A percentile compares a stretch with the other conserved stretches of the same genome.
Evolutionary conservation across 2,329 filamentous ascomycete species (phyloP).

Genomic region (Ophiostoma montium): DNA sequence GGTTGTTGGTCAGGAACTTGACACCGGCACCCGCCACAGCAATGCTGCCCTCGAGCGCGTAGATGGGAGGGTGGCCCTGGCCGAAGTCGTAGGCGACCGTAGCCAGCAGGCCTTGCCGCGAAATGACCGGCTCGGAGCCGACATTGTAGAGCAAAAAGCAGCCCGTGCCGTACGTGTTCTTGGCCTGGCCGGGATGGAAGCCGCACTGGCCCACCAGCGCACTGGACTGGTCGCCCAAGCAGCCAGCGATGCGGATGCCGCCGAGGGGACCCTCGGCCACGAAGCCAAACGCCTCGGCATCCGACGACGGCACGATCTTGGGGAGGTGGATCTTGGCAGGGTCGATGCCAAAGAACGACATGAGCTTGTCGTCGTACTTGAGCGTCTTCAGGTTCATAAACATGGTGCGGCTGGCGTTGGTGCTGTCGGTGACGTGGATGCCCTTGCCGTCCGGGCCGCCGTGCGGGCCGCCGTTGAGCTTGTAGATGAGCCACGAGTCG

Average conservation of each 20-base stretch:
- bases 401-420: conserved; percentile 85
- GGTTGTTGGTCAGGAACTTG: conserved; percentile 55
- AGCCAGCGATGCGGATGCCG: conserved; percentile 65
- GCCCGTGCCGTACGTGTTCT: conserved; percentile 85
- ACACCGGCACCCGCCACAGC: conserved; percentile 71
- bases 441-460: conserved; percentile 30
- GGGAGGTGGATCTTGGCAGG: conserved; percentile 57
- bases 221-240: conserved; percentile 74
- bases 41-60: conserved; percentile 73
- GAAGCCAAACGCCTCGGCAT: conserved; percentile 56
- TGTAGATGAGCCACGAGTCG: conserved; percentile 78
- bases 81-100: conserved; percentile 79
- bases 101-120: conserved; percentile 66
- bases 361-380: conserved; percentile 62
- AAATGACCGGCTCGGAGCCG: conserved; percentile 72
- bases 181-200: conserved; percentile 68
- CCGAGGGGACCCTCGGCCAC: conserved; percentile 51
- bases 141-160: conserved; percentile 87
- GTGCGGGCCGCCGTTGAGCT: conserved; percentile 59
- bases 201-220: conserved; percentile 77
- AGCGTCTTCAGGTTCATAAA: conserved; percentile 79
- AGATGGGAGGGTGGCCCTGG: conserved; percentile 43
- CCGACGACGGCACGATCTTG: conserved; percentile 71
- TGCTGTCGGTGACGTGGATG: conserved; percentile 70
- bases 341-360: conserved; percentile 66